Base-by-base conservation (phyloP, 371 early-diverging fungal genomes). In the Apophysomyces trapeziformis region DNA sequence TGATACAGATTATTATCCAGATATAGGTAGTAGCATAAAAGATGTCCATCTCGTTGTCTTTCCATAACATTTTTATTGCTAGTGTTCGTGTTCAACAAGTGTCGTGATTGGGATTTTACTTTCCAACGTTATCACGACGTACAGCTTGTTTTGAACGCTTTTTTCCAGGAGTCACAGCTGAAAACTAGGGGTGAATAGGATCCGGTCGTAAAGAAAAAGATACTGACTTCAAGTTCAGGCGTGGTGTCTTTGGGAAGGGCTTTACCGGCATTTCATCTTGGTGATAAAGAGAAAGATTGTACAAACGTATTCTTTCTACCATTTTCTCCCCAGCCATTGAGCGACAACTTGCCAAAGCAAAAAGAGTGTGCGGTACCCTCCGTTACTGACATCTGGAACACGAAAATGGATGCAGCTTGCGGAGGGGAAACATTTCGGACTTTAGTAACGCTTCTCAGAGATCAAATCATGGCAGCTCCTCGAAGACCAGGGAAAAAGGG, bases 1-100 rank as follows among this genome's bases (percentile, higher is more conserved):
- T 12, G 84, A 80, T 57, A 66, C 66, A 58, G 66, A 75, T 50
- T 71, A 73, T 59, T 77, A 75, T 38, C 79, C 85, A 45, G 75
- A 82, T 58, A 72, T 83, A 39, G 78, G 82, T 74, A 77, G 61
- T 38, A 21, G 14, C 7, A 4, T 2, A 38, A 35, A 36, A 47
- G 0, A 9, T 18, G 41, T 14, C n/a, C 1, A n/a, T 39, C 9
- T 16, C 16, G 32, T 3, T 18, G 14, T 13, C 21, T 11, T 50
- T 44, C 35, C 56, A 44, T 38, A 50, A 54, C 37, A n/a, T 16
- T 35, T 32, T 57, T 32, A 26, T 26, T 2, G 32, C 12, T 36
- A 78, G 83, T 79, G n/a, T 83, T 85, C 68, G 80, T 83, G 7
- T 74, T 73, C 36, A 85, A 85, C 65, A 83, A 82, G 62, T 79